A percentile compares a stretch with the other conserved stretches of the same genome.
Evolutionary conservation across 2,329 filamentous ascomycete genomes (phyloP).

Genomic region (Aspergillus sp.): DNA sequence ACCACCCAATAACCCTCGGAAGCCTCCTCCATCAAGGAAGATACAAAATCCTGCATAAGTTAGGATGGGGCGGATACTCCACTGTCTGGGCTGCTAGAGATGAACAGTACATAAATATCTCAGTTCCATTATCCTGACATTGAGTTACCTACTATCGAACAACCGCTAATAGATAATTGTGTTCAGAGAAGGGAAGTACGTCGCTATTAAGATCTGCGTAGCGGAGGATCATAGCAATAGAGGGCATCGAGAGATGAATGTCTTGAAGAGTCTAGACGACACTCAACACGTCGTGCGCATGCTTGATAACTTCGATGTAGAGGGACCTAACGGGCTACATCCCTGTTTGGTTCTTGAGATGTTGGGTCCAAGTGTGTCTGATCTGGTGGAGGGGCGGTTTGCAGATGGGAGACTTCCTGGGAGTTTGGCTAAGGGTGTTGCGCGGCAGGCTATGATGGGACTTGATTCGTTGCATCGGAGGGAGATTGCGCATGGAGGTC

Average conservation of each 20-base stretch:
- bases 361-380: constrained; percentile 44
- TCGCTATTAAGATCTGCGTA: constrained; percentile 28
- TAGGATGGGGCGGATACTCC: constrained; percentile 40
- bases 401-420: constrained; percentile 41
- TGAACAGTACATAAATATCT: constrained; percentile 18
- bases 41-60: constrained; percentile 42
- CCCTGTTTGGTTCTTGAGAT: constrained; percentile 48
- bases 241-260: constrained; percentile 21
- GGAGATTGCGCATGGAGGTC: constrained; percentile 44
- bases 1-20: constrained; percentile 37
- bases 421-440: constrained; percentile 44
- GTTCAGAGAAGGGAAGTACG: constrained; percentile 21
- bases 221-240: constrained; percentile 14
- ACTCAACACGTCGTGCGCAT: constrained; percentile 37
- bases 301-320: constrained; percentile 40
- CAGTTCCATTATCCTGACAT: not conserved
- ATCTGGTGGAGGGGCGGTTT: constrained; percentile 39
- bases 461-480: constrained; percentile 43
- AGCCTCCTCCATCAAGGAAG: constrained; percentile 30
- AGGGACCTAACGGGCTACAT: constrained; percentile 50
- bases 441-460: constrained; percentile 42
- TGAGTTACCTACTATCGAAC: not conserved
- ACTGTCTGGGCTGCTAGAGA: constrained; percentile 42
- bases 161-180: constrained; percentile 5
- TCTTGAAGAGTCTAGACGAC: constrained; percentile 14